Evolutionary conservation across 345 rosid species (phyloP).

Genomic region (Angophora floribunda): DNA sequence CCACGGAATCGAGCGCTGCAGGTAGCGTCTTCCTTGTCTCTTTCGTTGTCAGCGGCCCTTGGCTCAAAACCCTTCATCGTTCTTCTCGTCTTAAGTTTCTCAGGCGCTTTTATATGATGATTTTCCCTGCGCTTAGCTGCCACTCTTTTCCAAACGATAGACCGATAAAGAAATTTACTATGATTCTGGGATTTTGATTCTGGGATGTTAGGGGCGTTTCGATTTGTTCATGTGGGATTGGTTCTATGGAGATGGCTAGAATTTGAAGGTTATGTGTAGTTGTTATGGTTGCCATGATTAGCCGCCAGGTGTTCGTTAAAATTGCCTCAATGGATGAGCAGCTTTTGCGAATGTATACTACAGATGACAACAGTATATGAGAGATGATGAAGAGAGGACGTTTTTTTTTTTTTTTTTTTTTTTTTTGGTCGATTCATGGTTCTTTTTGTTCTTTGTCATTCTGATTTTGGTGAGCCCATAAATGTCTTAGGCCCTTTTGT

Average conservation of each 20-base stretch:
- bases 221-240: background rate
- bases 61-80: too few species aligned
- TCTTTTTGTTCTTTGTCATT: background rate
- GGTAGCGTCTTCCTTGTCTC: too few species aligned
- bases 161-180: too few species aligned
- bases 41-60: too few species aligned
- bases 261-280: background rate
- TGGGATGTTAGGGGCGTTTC: background rate
- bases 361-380: background rate
- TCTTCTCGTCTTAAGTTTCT: too few species aligned
- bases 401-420: background rate
- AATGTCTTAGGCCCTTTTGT: background rate
- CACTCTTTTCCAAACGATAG: too few species aligned
- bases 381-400: background rate
- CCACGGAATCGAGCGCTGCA: too few species aligned
- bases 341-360: background rate
- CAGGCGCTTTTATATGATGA: background rate
- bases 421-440: background rate
- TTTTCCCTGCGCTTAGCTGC: too few species aligned
- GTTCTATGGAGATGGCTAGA: background rate
- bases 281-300: background rate
- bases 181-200: too few species aligned
- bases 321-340: background rate
- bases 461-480: background rate
- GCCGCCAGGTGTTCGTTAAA: background rate